These are phyloP conservation scores for Biscogniauxia sp. DNA, from an alignment of 2,329 filamentous ascomycete species.

Conservation along the genomic window DNA sequence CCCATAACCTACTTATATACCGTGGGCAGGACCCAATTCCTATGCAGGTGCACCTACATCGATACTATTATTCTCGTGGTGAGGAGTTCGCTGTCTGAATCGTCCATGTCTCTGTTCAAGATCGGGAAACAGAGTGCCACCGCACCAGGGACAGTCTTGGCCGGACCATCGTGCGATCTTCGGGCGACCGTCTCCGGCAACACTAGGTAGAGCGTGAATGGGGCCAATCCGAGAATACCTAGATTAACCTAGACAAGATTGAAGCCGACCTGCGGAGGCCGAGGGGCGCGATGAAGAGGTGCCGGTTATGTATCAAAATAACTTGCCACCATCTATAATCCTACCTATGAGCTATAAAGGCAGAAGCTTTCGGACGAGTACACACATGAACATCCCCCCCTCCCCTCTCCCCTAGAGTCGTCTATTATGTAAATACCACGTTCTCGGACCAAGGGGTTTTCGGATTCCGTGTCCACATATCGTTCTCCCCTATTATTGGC, in stretches of 20 bases:
- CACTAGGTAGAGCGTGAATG: neutral
- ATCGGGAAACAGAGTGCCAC: neutral
- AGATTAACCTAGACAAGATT: neutral
- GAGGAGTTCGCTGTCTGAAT: neutral
- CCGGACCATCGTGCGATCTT: too few species aligned
- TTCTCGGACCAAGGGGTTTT: neutral
- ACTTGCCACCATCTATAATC: neutral
- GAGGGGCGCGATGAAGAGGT: neutral
- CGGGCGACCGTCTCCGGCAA: neutral
- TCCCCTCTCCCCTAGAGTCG: too few species aligned
- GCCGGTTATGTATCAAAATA: neutral
- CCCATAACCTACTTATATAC: neutral
- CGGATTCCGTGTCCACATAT: neutral
- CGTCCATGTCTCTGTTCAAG: neutral
- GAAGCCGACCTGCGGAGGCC: neutral
- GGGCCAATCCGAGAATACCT: neutral
- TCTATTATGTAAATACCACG: too few species aligned
- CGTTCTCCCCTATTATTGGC: neutral
- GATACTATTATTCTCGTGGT: neutral
- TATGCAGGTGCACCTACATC: neutral
- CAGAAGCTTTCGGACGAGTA: neutral
- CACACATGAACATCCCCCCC: too few species aligned
- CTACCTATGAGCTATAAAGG: neutral
- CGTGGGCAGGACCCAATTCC: neutral
- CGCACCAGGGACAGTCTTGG: neutral